Percentiles rank a stretch among this genome's conserved stretches.
phyloP scores from a whole-genome alignment of 1,139 yeast species.

The Arxiozyma heterogenica region DNA sequence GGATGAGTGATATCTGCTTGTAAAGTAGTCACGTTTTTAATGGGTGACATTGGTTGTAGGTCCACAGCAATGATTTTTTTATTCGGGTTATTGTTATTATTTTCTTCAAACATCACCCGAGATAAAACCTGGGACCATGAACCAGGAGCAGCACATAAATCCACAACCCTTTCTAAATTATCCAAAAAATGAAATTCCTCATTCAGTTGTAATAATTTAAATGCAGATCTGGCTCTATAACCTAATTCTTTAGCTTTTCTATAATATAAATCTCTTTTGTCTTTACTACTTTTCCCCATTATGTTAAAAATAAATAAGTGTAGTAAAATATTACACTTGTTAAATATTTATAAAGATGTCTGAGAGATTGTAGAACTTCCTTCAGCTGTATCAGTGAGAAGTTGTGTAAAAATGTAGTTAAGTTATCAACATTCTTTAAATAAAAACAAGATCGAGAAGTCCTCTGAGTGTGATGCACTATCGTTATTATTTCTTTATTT shows the following conservation, averaged over 20 bases:
- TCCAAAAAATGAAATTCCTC: slow-evolving; percentile 75
- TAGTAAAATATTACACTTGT: neutral
- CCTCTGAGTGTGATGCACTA: neutral
- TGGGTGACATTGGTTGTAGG: slow-evolving; percentile 94
- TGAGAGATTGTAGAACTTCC: neutral
- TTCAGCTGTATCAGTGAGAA: neutral
- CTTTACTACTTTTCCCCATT: slow-evolving; percentile 95
- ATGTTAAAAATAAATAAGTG: no score
- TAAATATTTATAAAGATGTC: no score
- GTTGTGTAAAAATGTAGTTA: neutral
- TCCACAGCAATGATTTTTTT: slow-evolving; percentile 89
- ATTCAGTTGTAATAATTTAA: slow-evolving; percentile 78
- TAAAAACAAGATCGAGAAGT: neutral
- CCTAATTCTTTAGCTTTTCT: slow-evolving; percentile 96
- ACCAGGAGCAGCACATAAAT: slow-evolving; percentile 97
- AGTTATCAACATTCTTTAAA: no score
- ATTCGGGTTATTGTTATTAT: slow-evolving; percentile 28
- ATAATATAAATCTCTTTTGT: slow-evolving; percentile 82
- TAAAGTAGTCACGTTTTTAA: slow-evolving; percentile 73
- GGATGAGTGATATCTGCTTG: slow-evolving; percentile 99
- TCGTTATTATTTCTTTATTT: no score
- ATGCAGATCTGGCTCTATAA: slow-evolving; percentile 94
- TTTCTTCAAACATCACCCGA: slow-evolving; percentile 45
- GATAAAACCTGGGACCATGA: slow-evolving; percentile 98
- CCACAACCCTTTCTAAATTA: slow-evolving; percentile 74